phyloP scores from a whole-genome alignment of 2,329 filamentous ascomycete species.

The Diaporthe sp. region DNA sequence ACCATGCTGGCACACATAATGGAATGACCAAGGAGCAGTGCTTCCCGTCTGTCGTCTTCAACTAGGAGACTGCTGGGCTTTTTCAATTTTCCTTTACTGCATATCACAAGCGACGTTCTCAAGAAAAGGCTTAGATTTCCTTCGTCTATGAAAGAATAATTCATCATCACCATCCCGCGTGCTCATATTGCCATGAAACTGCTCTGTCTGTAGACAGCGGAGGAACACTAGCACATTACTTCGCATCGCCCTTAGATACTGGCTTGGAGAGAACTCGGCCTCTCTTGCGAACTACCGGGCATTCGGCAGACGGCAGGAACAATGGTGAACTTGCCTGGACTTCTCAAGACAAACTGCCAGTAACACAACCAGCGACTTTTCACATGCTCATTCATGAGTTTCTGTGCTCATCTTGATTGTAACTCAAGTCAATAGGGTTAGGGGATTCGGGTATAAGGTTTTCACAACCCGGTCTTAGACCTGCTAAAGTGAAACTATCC shows the following conservation, averaged over 20 bases:
- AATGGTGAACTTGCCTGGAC: neutral
- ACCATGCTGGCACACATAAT: constrained; percentile 66
- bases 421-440: neutral
- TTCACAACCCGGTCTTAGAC: neutral
- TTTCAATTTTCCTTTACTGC: neutral
- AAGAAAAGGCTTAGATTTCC: neutral
- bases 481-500: constrained; percentile 9
- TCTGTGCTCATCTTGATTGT: neutral
- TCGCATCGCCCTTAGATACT: neutral
- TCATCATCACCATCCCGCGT: neutral
- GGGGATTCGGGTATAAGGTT: constrained; percentile 19
- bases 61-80: neutral
- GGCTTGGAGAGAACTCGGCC: neutral
- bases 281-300: neutral
- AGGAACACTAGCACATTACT: no score
- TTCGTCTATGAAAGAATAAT: neutral
- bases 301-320: neutral
- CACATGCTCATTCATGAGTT: neutral
- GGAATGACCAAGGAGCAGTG: constrained; percentile 70
- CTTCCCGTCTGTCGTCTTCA: constrained; percentile 64
- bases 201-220: neutral
- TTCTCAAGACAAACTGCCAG: neutral
- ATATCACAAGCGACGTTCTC: neutral
- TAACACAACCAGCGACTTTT: neutral
- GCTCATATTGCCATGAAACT: neutral